Conservation (phyloP, 2,329 filamentous ascomycete species). For the Intubia oerlemansii region DNA sequence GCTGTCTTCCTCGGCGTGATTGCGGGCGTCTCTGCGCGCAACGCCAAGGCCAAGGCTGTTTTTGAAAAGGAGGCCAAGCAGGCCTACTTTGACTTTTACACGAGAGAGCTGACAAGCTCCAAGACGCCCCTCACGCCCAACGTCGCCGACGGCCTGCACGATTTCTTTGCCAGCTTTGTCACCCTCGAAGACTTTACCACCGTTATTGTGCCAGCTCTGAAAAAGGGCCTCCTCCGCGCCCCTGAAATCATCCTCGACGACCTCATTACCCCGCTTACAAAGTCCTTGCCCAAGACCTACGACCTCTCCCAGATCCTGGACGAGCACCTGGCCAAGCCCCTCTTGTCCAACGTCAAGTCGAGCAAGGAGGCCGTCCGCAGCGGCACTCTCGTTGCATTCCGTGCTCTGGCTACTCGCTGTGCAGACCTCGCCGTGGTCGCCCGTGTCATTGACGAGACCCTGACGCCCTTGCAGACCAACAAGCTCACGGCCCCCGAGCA, state of each 20-base stretch:
- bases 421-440: constrained; percentile 34
- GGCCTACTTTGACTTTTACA: constrained; percentile 59
- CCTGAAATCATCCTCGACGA: constrained; percentile 77
- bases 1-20: constrained; percentile 65
- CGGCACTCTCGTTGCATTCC: constrained; percentile 57
- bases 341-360: constrained; percentile 82
- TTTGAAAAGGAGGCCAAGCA: constrained; percentile 33
- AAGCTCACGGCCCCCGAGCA: constrained; percentile 78
- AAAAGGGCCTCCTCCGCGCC: constrained; percentile 72
- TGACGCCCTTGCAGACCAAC: constrained; percentile 57
- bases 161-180: constrained; percentile 66
- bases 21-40: constrained; percentile 64
- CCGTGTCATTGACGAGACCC: constrained; percentile 56
- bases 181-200: constrained; percentile 53
- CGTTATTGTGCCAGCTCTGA: constrained; percentile 59
- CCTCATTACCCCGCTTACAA: constrained; percentile 51
- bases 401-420: constrained; percentile 41
- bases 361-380: constrained; percentile 59
- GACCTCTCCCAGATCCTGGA: constrained; percentile 61
- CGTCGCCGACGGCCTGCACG: constrained; percentile 48
- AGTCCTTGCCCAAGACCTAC: constrained; percentile 43
- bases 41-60: constrained; percentile 37
- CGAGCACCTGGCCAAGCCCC: constrained; percentile 57
- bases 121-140: constrained; percentile 48
- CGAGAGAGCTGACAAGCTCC: constrained; percentile 67